Evolutionary conservation across 2,329 filamentous ascomycete genomes (phyloP).

Genomic region (Endoconidiophora polonica): DNA sequence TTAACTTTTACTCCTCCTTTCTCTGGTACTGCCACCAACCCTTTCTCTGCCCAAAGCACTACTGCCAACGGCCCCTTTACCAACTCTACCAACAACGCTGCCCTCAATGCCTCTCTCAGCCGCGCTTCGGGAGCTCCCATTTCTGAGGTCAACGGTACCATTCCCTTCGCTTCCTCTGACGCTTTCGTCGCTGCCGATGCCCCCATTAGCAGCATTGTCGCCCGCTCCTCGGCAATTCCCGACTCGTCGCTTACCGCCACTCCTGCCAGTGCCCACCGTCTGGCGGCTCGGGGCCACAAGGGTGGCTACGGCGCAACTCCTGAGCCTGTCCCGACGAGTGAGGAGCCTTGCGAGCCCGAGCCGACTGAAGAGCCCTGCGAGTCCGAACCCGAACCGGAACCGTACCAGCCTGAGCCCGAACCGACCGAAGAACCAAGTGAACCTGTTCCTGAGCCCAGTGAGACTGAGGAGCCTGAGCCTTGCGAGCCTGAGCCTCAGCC

Average conservation of each 20-base stretch:
- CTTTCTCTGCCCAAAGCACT: not conserved
- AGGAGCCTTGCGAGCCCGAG: constrained; percentile 11
- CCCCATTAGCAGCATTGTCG: not conserved
- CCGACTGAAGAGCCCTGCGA: constrained; percentile 9
- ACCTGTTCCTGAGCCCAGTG: constrained; percentile 1
- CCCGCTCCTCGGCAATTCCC: constrained; percentile 7
- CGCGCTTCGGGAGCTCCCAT: constrained; percentile 12
- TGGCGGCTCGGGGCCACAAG: constrained; percentile 13
- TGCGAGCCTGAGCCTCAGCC: constrained; percentile 9
- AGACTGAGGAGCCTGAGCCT: constrained; percentile 6
- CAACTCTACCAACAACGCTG: constrained; percentile 9
- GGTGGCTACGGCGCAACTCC: constrained; percentile 13
- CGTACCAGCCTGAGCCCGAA: constrained; percentile 7
- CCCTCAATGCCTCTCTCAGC: constrained; percentile 12
- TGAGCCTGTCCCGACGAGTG: constrained; percentile 13
- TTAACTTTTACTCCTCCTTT: not conserved
- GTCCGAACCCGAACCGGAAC: constrained; percentile 7
- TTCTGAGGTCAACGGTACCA: not conserved
- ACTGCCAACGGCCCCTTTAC: constrained; percentile 4
- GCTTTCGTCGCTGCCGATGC: not conserved
- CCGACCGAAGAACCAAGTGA: not conserved
- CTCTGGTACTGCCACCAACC: not conserved
- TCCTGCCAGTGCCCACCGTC: constrained; percentile 13
- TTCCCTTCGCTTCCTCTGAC: constrained; percentile 1
- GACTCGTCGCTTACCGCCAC: constrained; percentile 11